Evolutionary conservation across 371 early-diverging fungal species (phyloP), one percentile per base, ranked within the genome.

Genomic region (Rhizopus sp.): DNA sequence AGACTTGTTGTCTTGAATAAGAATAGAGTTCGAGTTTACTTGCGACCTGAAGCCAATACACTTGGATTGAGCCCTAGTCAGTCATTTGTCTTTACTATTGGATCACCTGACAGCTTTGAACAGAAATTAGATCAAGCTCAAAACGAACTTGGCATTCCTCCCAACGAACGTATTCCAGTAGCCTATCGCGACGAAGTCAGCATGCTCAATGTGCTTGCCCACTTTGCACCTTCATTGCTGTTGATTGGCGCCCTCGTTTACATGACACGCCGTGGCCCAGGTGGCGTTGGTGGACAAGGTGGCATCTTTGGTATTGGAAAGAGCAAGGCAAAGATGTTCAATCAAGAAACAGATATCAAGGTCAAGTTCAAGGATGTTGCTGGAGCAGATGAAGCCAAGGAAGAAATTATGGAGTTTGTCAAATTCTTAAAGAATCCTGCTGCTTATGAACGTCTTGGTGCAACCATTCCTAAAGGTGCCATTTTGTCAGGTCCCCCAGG

Each of bases 361-460:
- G 91, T 99, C 59, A 93, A 92, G 66, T 99, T 99, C 78, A 97
- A 97, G 82, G 99, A 99, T 75, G 99, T 99, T 0, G 99, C 99
- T 6, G 99, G 99, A 16, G 93, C 99, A 80, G 99, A 99, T 74
- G 94, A 94, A 69, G 99, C 99, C 55, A 99, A 99, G 78, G 95
- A 97, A 62, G 99, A 99, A 77, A 99, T 99, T 55, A 99, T 99
- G 95, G 99, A 99, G 82, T 98, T 99, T 88, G 99, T 99, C 55
- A 99, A 99, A 79, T 97, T 99, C 68, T 80, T 99, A 53, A 99
- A 99, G 75, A 92, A 99, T 69, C 99, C 99, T 29, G 89, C 82
- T 38, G 77, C 81, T n/a, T 99, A 96, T 75, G 97, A 97, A 72
- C 85, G 89, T 56, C 83, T 99, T 45, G 99, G 99, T 35, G 99